Conservation (phyloP, 192 early-diverging fungal genomes). For the Pilaira anomala region DNA sequence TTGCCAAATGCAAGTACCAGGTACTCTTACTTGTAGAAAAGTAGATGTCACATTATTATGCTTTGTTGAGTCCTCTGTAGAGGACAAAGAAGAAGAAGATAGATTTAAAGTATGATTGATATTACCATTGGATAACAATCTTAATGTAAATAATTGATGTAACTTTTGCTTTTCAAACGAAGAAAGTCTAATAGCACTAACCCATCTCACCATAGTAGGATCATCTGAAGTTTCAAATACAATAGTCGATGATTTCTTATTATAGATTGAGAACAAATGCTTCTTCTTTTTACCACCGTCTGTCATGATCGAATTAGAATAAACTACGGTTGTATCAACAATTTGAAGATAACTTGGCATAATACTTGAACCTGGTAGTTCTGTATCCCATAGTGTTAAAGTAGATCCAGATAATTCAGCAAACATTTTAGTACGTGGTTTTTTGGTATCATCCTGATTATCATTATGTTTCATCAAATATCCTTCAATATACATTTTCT, state of each 20-base stretch:
- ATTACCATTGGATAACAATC: slow-evolving; percentile 39
- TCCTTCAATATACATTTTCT: slow-evolving; percentile 69
- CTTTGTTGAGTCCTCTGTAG: slow-evolving; percentile 46
- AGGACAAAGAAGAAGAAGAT: slow-evolving; percentile 4
- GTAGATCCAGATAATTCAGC: slow-evolving; percentile 70
- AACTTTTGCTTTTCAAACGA: slow-evolving; percentile 71
- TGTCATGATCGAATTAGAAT: slow-evolving; percentile 49
- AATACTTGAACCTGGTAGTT: slow-evolving; percentile 57
- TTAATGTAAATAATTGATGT: slow-evolving; percentile 71
- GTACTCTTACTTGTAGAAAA: slow-evolving; percentile 50
- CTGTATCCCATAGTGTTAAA: slow-evolving; percentile 60
- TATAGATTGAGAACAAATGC: slow-evolving; percentile 53
- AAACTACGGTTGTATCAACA: slow-evolving; percentile 41
- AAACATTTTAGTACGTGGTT: slow-evolving; percentile 68
- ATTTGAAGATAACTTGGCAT: slow-evolving; percentile 65
- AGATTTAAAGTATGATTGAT: not conserved
- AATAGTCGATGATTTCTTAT: not conserved
- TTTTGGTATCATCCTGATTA: slow-evolving; percentile 49
- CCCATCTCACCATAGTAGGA: slow-evolving; percentile 46
- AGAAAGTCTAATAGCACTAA: slow-evolving; percentile 66
- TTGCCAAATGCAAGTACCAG: slow-evolving; percentile 44
- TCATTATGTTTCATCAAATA: slow-evolving; percentile 70
- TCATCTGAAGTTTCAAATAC: slow-evolving; percentile 19
- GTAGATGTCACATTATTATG: slow-evolving; percentile 40
- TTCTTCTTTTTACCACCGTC: slow-evolving; percentile 58